phyloP scores from a whole-genome alignment of 192 early-diverging fungal species.

The Backusella luteola region DNA sequence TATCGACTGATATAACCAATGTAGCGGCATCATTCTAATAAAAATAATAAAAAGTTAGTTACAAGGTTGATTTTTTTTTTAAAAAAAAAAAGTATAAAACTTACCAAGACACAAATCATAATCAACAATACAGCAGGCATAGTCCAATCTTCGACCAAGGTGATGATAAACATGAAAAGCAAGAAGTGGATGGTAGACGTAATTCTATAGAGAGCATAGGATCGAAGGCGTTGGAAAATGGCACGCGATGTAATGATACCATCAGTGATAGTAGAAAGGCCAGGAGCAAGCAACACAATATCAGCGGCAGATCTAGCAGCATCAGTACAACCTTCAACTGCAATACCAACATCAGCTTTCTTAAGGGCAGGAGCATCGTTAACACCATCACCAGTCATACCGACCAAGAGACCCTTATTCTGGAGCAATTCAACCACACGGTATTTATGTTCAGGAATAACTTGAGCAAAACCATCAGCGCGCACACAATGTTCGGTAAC shows the following conservation, averaged over 20 bases:
- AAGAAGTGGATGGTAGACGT: conserved; percentile 95
- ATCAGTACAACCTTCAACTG: conserved; percentile 94
- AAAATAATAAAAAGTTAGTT: neutral
- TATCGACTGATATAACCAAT: conserved; percentile 91
- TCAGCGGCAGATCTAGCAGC: conserved; percentile 94
- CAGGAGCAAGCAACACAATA: conserved; percentile 89
- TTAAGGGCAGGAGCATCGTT: conserved; percentile 98
- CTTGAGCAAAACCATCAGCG: conserved; percentile 95
- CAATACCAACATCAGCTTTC: conserved; percentile 97
- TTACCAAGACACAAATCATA: conserved; percentile 79
- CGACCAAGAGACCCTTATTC: conserved; percentile 78
- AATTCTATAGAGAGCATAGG: conserved; percentile 92
- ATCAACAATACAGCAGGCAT: conserved; percentile 81
- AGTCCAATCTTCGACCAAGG: conserved; percentile 76
- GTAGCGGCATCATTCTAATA: conserved; percentile 85
- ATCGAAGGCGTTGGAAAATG: conserved; percentile 95
- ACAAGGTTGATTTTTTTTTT: neutral
- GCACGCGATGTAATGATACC: conserved; percentile 86
- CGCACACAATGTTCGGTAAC: conserved; percentile 81
- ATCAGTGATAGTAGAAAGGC: conserved; percentile 91
- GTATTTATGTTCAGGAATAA: conserved; percentile 98
- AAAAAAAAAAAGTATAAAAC: neutral
- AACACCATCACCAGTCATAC: conserved; percentile 88
- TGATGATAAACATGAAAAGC: conserved; percentile 93
- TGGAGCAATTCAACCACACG: conserved; percentile 95